These are phyloP conservation scores for Elsinoe necatrix DNA, from an alignment of 2,329 filamentous ascomycete genomes.

Conservation along the genomic window DNA sequence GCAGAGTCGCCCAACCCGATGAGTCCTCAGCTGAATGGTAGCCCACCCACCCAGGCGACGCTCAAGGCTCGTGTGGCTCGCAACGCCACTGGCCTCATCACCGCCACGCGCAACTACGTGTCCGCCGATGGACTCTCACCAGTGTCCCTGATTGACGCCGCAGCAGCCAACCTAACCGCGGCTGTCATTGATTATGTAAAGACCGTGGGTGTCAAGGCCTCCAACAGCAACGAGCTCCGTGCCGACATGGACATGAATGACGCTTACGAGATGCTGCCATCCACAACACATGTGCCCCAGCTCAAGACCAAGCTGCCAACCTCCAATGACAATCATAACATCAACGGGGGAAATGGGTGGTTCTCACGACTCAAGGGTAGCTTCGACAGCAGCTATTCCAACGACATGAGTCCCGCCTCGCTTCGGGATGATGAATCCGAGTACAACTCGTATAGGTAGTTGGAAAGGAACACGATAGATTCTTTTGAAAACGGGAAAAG, in stretches of 20 bases:
- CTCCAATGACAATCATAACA: background rate
- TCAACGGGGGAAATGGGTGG: slow-evolving; percentile 17
- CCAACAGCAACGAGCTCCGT: slow-evolving; percentile 66
- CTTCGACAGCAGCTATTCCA: slow-evolving; percentile 15
- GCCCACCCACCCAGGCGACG: slow-evolving; percentile 29
- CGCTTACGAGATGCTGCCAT: slow-evolving; percentile 17
- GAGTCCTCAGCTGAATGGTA: slow-evolving; percentile 24
- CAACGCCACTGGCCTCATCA: slow-evolving; percentile 92
- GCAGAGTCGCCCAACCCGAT: slow-evolving; percentile 25
- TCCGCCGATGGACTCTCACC: slow-evolving; percentile 76
- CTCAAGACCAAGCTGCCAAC: slow-evolving; percentile 15
- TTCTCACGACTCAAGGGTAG: slow-evolving; percentile 19
- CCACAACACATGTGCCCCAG: slow-evolving; percentile 13
- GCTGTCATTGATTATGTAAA: slow-evolving; percentile 80
- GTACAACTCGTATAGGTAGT: slow-evolving; percentile 17
- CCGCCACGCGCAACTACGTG: slow-evolving; percentile 85
- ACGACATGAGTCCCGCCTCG: slow-evolving; percentile 6
- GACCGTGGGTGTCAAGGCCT: slow-evolving; percentile 71
- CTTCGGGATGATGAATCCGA: slow-evolving; percentile 16
- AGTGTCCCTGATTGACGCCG: slow-evolving; percentile 87
- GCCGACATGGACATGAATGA: slow-evolving; percentile 56
- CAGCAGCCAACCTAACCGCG: slow-evolving; percentile 79
- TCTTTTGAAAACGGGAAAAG: background rate
- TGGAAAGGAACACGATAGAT: slow-evolving; percentile 3
- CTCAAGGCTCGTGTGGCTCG: slow-evolving; percentile 78